Evolutionary conservation across 2,329 filamentous ascomycete species (phyloP), one percentile per base, ranked within the genome.

Genomic region (Ophiocordyceps camponoti-floridani): DNA sequence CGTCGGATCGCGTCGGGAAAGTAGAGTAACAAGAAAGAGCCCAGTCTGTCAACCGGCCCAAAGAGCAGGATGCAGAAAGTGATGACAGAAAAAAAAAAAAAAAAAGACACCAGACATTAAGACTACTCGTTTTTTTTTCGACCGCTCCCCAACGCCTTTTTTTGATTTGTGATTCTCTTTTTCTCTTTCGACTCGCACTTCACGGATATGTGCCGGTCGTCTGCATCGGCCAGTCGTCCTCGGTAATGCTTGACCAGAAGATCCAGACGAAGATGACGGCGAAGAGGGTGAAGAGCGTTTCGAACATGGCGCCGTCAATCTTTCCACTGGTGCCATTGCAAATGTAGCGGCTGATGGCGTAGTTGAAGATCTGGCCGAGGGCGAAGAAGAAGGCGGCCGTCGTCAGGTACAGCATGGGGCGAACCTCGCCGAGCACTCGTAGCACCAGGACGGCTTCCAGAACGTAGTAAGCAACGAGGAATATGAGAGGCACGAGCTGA

Each of bases 221-320:
- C 31, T 69, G 66, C 62, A 73, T 72, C 16, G 88, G 86, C 91
- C 91, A 98, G 67, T 95, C 89, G 56, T 98, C 91, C 64, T 98
- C 91, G 14, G 91, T 98, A 55, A 98, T 98, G 66, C 87, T 95
- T 42, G 87, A 94, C 91, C 91, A 98, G 70, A 98, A 98, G 46
- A 84, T 63, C 88, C 91, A 98, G 51, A 95, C 66, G 64, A 77
- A 77, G 16, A 85, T 71, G 4, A 98, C 86, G 0, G 88, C 73
- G 12, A 89, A 66, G 1, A 95, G 69, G 0, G 88, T 96, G 66
- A 98, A 96, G 7, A 96, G 67, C 0, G 88, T 94, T 62, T 95
- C 77, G 61, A 98, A 98, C 1, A 98, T 65, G 6, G 89, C 78
- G 43, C 91, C 91, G 58, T 98, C 89, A 57, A 98, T 93, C 61